Evolutionary conservation across 2,329 filamentous ascomycete genomes (phyloP).

Genomic region (Periconia digitata): DNA sequence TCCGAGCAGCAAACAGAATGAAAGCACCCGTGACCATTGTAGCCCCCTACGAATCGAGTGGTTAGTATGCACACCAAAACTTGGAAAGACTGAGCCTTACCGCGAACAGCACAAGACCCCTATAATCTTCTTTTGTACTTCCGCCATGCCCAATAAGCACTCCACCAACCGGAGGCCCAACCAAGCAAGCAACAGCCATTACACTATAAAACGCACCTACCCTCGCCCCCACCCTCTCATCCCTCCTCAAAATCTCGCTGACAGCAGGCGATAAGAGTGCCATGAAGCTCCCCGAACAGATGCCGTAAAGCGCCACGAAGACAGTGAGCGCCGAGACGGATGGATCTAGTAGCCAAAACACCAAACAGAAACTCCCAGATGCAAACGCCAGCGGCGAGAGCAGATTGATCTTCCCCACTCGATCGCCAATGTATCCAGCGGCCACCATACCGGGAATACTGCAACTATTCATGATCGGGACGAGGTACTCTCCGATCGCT

Average conservation of each 20-base stretch:
- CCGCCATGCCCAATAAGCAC: constrained; percentile 25
- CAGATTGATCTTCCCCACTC: constrained; percentile 57
- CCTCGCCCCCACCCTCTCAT: constrained; percentile 68
- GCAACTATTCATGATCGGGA: constrained; percentile 51
- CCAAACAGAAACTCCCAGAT: constrained; percentile 51
- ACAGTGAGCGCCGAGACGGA: constrained; percentile 61
- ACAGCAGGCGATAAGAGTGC: constrained; percentile 65
- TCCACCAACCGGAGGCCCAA: constrained; percentile 68
- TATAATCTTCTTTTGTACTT: constrained; percentile 21
- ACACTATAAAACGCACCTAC: constrained; percentile 66
- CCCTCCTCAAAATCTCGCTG: constrained; percentile 68
- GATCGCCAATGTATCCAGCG: constrained; percentile 56
- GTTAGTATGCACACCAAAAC: not conserved
- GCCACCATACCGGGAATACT: constrained; percentile 58
- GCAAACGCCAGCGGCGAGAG: constrained; percentile 52
- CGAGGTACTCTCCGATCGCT: constrained; percentile 49
- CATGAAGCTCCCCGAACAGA: constrained; percentile 67
- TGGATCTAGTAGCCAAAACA: constrained; percentile 55
- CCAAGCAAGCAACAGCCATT: constrained; percentile 65
- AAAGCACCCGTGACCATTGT: constrained; percentile 3
- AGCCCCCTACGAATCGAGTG: not conserved
- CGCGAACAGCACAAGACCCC: constrained; percentile 27
- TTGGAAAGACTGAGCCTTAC: constrained; percentile 12
- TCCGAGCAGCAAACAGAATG: constrained; percentile 1
- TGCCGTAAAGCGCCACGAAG: constrained; percentile 68